Evolutionary conservation across 352 stramenopile genomes (phyloP), one percentile per base, ranked within the genome.

Genomic region (Globisporangium takayamanum): DNA sequence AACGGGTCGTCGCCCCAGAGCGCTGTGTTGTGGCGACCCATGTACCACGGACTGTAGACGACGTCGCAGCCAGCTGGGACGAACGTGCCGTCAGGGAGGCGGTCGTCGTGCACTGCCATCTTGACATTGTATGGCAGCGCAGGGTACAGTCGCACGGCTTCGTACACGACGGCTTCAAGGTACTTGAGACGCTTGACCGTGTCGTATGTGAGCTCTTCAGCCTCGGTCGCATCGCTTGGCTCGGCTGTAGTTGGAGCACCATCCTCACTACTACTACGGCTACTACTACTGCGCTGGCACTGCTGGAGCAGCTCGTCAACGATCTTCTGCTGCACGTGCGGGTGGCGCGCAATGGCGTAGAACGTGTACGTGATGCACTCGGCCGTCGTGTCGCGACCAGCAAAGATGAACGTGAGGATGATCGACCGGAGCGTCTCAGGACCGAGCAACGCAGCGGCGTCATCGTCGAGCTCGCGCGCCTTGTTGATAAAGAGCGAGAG

Each of bases 301-400:
- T 39, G 33, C 33, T 39, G 33, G 10, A 39, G 26, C 11, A 88
- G 52, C 53, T 88, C 78, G n/a, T 71, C 60, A 25, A 78, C 47
- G 33, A 84, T 77, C 59, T 75, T 70, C 37, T 78, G 61, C 55
- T 88, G 76, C 14, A 82, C 69, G 36, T 62, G 41, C 20, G 80
- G 78, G 53, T 92, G 59, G 28, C 57, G 83, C 1, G 83, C 73
- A 3, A 96, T 67, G 18, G 67, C 65, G 52, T 96, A 93, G 39
- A 92, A 81, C 33, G 66, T 68, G 67, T 92, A 94, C 2, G 83
- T 87, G 37, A 96, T 65, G 53, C 73, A 81, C 45, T 86, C 74
- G 2, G 77, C 69, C 0, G 80, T 93, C 8, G 84, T 94, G 61
- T 94, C 87, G 57, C 81, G 84, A 14, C 82, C 87, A 30, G 77